phyloP scores from a whole-genome alignment of 176 grass and related monocot genomes.

The Oryza officinalis region DNA sequence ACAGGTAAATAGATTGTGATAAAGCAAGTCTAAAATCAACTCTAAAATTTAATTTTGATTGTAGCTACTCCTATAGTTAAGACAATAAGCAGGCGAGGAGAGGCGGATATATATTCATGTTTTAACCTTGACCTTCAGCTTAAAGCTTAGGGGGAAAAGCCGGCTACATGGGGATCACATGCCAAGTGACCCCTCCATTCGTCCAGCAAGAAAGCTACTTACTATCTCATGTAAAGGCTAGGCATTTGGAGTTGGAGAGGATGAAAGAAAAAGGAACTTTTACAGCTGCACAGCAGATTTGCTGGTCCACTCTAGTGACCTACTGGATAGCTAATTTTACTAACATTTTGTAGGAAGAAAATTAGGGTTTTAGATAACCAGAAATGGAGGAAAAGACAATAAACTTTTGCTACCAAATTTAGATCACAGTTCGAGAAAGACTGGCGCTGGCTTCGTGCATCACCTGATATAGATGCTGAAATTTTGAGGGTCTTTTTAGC shows the following conservation, averaged over 20 bases:
- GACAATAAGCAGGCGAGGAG: no score
- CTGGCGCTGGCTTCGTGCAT: no score
- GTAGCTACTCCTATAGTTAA: no score
- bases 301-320: not conserved
- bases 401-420: no score
- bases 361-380: not conserved
- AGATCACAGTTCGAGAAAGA: no score
- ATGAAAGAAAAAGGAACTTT: not conserved
- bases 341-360: not conserved
- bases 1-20: no score
- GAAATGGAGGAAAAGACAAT: no score
- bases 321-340: not conserved
- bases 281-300: constrained; percentile 12
- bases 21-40: no score
- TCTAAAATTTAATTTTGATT: no score
- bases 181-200: not conserved
- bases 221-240: not conserved
- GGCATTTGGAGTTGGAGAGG: no score
- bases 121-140: not conserved
- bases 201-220: not conserved
- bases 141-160: not conserved
- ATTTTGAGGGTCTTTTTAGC: no score
- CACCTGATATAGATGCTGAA: no score
- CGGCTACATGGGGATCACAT: not conserved
- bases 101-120: not conserved